Evolutionary conservation across 176 grass and related monocot genomes (phyloP), one percentile per base, ranked within the genome.

Genomic region (Aegilops sharonensis): DNA sequence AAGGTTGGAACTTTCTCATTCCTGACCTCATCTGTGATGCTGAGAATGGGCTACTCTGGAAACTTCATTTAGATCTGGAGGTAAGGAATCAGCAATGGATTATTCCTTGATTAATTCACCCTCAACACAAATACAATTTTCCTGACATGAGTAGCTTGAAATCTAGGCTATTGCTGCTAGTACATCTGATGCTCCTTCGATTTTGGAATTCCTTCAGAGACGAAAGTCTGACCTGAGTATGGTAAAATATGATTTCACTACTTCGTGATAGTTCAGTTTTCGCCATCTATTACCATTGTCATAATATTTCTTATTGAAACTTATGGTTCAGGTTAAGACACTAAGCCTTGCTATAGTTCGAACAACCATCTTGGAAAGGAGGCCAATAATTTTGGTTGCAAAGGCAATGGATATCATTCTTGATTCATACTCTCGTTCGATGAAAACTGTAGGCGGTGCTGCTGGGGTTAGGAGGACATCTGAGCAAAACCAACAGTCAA

Each of bases 141-240:
- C 68, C 76, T 81, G 68, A 84, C 75, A 76, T 71, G 24, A 18
- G 75, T 86, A 43, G 1, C 64, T 85, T 83, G 59, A 52, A 85
- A 87, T 61, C 34, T 76, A 98, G 97, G 90, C 97, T 79, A 95
- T 98, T 81, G 80, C 97, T 86, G 85, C 96, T 64, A 98, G 96
- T 88, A 95, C 93, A 57, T 98, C 96, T 85, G 96, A 98, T 27
- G 85, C 94, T 84, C 92, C 96, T 74, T 95, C 84, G 39, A 81
- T 89, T 89, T 84, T 98, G 75, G 93, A 98, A 84, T 98, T 98
- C 71, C 93, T 98, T 86, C 97, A 94, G 71, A 93, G 89, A 85
- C 85, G 94, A 64, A 94, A 88, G 64, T 95, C 72, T 78, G 88
- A 95, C 69, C 79, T 90, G 10, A 90, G 56, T 64, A 90, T 72